Evolutionary conservation across 75 land plant genomes (phyloP), one percentile per base, ranked within the genome.

Genomic region (Pseudotsuga menziesii): DNA sequence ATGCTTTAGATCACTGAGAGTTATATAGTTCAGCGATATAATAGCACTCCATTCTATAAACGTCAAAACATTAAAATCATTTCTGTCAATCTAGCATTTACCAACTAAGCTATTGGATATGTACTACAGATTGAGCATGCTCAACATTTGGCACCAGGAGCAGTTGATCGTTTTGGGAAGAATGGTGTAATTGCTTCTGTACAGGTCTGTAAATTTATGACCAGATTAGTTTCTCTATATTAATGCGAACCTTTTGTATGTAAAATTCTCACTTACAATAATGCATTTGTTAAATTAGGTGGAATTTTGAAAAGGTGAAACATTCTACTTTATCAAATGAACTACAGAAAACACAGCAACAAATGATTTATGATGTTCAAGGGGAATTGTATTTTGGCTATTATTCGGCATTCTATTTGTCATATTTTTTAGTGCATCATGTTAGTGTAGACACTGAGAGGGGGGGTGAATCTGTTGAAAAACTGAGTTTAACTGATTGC

Each of bases 91-190:
- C 19, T 64, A 62, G 19, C 29, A 1, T 16, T n/a, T 57, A 55
- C 14, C 2, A 59, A 11, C 20, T 75, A 35, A 5, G n/a, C 35
- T 25, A 4, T 79, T 73, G 79, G 16, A 57, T 32, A 63, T 62
- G 17, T 41, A 78, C 23, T 67, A 15, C 88, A 95, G 98, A 82
- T 93, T 78, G 98, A 95, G 79, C 98, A 95, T 86, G 98, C 93
- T 23, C 98, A 95, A 78, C 98, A 95, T 85, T 74, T 95, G 81
- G 80, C 84, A 36, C 79, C 85, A 57, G 86, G 80, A 26, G 69
- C 91, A 54, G 70, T 83, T 15, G 55, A 56, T 2, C 88, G 88
- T 72, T 92, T 95, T 80, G 93, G 88, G 60, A 23, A 81, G 60
- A 83, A 80, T 80, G 78, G 66, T 35, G 82, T 94, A 60, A 82